Percentiles rank a stretch among this genome's conserved stretches.
phyloP scores from a whole-genome alignment of 2,329 filamentous ascomycete species.

The Metarhizium guizhouense region DNA sequence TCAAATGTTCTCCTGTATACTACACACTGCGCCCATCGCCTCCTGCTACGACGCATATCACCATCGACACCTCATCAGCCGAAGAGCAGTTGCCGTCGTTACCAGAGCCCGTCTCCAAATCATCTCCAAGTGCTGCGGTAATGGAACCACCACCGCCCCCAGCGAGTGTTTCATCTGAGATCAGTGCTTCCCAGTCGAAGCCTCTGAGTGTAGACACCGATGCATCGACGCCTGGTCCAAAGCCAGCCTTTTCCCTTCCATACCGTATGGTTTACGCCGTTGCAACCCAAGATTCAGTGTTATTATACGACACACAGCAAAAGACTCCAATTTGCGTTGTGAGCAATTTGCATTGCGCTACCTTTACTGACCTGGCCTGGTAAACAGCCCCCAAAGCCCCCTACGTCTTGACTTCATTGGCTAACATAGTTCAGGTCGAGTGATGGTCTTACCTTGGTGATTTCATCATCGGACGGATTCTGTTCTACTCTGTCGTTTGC shows the following conservation, averaged over 20 bases:
- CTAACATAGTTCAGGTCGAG: slow-evolving; percentile 34
- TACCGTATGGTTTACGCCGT: slow-evolving; percentile 96
- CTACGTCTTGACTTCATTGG: neutral
- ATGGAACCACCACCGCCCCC: slow-evolving; percentile 78
- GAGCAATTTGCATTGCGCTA: slow-evolving; percentile 94
- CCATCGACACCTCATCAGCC: slow-evolving; percentile 82
- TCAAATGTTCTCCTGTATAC: slow-evolving; percentile 84
- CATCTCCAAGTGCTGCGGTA: slow-evolving; percentile 46
- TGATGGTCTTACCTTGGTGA: slow-evolving; percentile 56
- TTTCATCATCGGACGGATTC: slow-evolving; percentile 97
- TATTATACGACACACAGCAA: slow-evolving; percentile 96
- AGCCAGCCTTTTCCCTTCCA: slow-evolving; percentile 70
- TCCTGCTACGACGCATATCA: slow-evolving; percentile 75
- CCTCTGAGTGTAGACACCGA: slow-evolving; percentile 33
- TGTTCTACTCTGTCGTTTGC: slow-evolving; percentile 85
- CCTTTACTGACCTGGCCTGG: slow-evolving; percentile 95
- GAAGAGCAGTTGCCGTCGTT: slow-evolving; percentile 78
- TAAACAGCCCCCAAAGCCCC: slow-evolving; percentile 35
- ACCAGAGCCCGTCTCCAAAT: slow-evolving; percentile 69
- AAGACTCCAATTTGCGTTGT: slow-evolving; percentile 88
- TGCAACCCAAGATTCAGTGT: slow-evolving; percentile 88
- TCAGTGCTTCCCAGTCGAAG: slow-evolving; percentile 43
- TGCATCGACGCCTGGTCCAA: slow-evolving; percentile 47
- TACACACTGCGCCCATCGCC: slow-evolving; percentile 68
- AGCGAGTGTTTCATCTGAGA: slow-evolving; percentile 39